A percentile compares a stretch with the other conserved stretches of the same genome.
Evolutionary conservation across 306 rosid genomes (phyloP).

Genomic region (Alnus glutinosa): DNA sequence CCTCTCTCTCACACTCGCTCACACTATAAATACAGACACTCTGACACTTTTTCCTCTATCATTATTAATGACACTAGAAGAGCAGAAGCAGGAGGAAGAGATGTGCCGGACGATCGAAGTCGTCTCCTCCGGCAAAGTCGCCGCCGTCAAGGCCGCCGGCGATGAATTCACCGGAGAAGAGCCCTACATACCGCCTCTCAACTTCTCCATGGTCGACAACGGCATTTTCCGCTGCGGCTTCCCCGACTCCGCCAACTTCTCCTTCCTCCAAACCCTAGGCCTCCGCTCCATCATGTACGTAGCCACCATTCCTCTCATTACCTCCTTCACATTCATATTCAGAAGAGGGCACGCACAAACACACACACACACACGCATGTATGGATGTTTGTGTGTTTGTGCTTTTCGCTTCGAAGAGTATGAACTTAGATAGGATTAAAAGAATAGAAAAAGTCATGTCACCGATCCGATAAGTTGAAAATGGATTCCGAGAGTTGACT

Average conservation of each 20-base stretch:
- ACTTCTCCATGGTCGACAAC: constrained; percentile 87
- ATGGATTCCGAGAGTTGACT: too few species aligned
- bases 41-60: too few species aligned
- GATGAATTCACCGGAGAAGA: constrained; percentile 46
- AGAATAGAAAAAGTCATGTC: too few species aligned
- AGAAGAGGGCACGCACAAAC: neutral
- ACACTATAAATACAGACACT: neutral
- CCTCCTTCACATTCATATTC: neutral
- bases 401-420: neutral
- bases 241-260: constrained; percentile 82
- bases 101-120: constrained; percentile 56
- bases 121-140: constrained; percentile 8
- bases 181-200: constrained; percentile 77
- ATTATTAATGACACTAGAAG: constrained; percentile 56
- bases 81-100: constrained; percentile 13
- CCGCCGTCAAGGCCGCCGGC: neutral
- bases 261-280: constrained; percentile 77
- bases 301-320: neutral
- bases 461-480: too few species aligned
- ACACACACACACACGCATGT: neutral
- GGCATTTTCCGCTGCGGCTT: constrained; percentile 99
- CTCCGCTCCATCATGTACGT: constrained; percentile 87
- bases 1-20: neutral
- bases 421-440: too few species aligned
- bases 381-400: constrained; percentile 1